Conservation (phyloP, 1,284 basidiomycete genomes). For the Sporisorium graminicola region DNA sequence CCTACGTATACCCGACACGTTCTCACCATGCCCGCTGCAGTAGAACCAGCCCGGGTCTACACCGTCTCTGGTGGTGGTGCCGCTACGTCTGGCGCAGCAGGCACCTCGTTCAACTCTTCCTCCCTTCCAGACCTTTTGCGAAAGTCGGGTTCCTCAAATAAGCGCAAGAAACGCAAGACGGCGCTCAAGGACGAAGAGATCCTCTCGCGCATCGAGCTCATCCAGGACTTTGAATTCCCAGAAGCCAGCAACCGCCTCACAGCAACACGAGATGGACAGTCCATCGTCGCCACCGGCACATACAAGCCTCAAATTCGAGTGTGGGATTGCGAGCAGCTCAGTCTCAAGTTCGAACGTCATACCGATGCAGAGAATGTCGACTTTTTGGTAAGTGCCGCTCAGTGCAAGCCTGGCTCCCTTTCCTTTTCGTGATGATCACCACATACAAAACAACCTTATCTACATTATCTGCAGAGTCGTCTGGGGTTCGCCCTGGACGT, state of each 20-base stretch:
- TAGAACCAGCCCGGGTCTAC: conserved; percentile 66
- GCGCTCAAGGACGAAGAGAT: conserved; percentile 59
- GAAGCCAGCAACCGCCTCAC: conserved; percentile 93
- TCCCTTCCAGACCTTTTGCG: conserved; percentile 67
- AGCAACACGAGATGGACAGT: conserved; percentile 89
- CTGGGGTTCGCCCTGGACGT: conserved; percentile 15
- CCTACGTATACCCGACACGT: no score
- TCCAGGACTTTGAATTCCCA: conserved; percentile 94
- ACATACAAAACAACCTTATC: conserved; percentile 56
- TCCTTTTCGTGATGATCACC: conserved; percentile 33
- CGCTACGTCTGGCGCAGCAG: conserved; percentile 54
- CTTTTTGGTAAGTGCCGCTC: conserved; percentile 84
- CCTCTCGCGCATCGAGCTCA: conserved; percentile 64
- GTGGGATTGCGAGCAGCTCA: conserved; percentile 93
- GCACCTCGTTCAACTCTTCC: conserved; percentile 65
- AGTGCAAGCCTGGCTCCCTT: background rate
- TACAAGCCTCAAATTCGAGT: conserved; percentile 98
- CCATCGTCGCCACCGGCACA: conserved; percentile 92
- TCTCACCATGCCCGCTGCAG: conserved; percentile 53
- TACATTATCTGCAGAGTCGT: conserved; percentile 59
- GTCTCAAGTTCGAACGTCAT: conserved; percentile 95
- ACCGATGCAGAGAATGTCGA: conserved; percentile 98
- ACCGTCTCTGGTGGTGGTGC: conserved; percentile 62
- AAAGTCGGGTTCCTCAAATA: conserved; percentile 65
- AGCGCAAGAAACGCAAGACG: conserved; percentile 63